Evolutionary conservation across 2,329 filamentous ascomycete genomes (phyloP).

Genomic region (Xylariaceae sp.): DNA sequence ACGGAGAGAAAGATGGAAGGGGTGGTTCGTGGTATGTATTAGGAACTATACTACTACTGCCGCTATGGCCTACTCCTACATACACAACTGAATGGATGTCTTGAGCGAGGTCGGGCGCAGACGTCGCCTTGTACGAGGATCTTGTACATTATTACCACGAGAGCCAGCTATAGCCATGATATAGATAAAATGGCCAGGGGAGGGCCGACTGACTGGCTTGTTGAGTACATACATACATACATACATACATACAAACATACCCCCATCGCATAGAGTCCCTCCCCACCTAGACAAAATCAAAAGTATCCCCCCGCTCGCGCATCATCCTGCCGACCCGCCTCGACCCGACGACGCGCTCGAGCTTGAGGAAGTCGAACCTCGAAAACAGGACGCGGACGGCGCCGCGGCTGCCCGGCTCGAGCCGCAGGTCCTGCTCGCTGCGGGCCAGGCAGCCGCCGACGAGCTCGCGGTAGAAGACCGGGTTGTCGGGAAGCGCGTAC

Average conservation of each 20-base stretch:
- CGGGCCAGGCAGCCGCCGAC: slow-evolving; percentile 66
- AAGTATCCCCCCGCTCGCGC: slow-evolving; percentile 81
- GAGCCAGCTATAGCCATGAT: neutral
- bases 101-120: slow-evolving; percentile 26
- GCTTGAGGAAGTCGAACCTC: slow-evolving; percentile 83
- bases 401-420: slow-evolving; percentile 59
- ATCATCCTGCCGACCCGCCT: slow-evolving; percentile 84
- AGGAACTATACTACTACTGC: too few relatives aligned
- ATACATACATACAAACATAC: too few relatives aligned
- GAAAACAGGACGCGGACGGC: slow-evolving; percentile 72
- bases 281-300: slow-evolving; percentile 78
- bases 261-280: neutral
- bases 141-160: slow-evolving; percentile 20
- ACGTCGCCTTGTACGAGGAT: slow-evolving; percentile 36
- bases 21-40: too few relatives aligned
- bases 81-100: slow-evolving; percentile 11
- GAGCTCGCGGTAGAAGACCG: slow-evolving; percentile 77
- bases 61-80: neutral
- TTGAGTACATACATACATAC: neutral
- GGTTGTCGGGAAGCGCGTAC: slow-evolving; percentile 90
- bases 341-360: slow-evolving; percentile 86
- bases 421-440: slow-evolving; percentile 59
- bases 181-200: neutral
- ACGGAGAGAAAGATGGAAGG: slow-evolving; percentile 18
- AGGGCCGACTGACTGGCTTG: neutral